Conservation (phyloP, 495 filamentous ascomycete genomes). For the Penicillium goetzii region DNA sequence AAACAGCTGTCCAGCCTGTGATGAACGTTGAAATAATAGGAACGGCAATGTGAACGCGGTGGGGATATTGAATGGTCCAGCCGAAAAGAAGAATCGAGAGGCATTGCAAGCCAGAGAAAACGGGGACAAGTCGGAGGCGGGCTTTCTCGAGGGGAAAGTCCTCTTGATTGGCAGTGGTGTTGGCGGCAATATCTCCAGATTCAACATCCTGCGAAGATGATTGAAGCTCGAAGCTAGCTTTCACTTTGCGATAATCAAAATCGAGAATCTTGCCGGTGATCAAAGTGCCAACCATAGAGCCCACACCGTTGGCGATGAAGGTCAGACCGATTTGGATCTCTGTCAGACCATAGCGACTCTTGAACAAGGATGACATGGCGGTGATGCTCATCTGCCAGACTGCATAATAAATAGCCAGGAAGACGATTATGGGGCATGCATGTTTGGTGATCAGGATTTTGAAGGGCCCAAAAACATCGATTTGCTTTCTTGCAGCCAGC, state of each 20-base stretch:
- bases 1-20: constrained; percentile 60
- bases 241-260: constrained; percentile 23
- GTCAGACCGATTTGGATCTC: constrained; percentile 55
- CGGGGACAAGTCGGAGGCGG: constrained; percentile 47
- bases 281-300: constrained; percentile 54
- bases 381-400: constrained; percentile 63
- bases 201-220: neutral
- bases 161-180: neutral
- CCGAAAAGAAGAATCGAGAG: constrained; percentile 56
- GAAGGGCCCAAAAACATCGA: constrained; percentile 45
- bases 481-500: constrained; percentile 28
- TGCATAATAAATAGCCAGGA: constrained; percentile 55
- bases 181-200: neutral
- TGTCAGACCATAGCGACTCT: constrained; percentile 42
- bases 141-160: constrained; percentile 54
- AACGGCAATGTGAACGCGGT: constrained; percentile 50
- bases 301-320: constrained; percentile 56
- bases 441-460: constrained; percentile 49
- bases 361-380: constrained; percentile 55
- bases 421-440: constrained; percentile 52
- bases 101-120: constrained; percentile 45
- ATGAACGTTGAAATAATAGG: constrained; percentile 62
- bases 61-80: constrained; percentile 57
- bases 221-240: constrained; percentile 17
- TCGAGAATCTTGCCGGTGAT: constrained; percentile 42